Conservation (phyloP, 345 rosid species). For the Melaleuca quinquenervia region DNA sequence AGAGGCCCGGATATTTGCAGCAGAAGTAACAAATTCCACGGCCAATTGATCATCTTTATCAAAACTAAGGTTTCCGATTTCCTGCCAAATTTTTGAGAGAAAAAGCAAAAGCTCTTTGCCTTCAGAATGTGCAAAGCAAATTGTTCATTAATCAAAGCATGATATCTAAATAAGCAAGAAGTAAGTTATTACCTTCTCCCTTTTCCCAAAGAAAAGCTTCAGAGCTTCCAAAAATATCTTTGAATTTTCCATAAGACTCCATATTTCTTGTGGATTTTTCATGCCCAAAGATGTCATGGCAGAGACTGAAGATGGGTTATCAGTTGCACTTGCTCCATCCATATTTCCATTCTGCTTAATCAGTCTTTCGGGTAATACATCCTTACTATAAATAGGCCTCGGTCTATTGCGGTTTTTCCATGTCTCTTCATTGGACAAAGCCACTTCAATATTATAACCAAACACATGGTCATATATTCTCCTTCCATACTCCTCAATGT, state of each 20-base stretch:
- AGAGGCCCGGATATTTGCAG: conserved; percentile 94
- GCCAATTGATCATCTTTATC: conserved; percentile 99
- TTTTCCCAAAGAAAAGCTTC: conserved; percentile 57
- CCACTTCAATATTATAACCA: conserved; percentile 87
- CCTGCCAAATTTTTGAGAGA: conserved; percentile 28
- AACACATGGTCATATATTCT: conserved; percentile 96
- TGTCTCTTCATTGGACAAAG: conserved; percentile 89
- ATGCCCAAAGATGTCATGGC: conserved; percentile 82
- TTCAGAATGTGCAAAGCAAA: not conserved
- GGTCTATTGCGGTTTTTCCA: conserved; percentile 87
- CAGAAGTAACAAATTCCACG: conserved; percentile 94
- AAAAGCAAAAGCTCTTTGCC: not conserved
- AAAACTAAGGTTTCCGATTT: conserved; percentile 79
- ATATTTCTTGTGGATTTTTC: conserved; percentile 94
- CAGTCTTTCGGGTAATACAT: conserved; percentile 38
- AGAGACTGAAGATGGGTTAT: conserved; percentile 32
- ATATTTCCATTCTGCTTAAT: conserved; percentile 53
- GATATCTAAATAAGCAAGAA: not conserved
- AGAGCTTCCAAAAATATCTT: conserved; percentile 75
- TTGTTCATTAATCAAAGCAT: not conserved
- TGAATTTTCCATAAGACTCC: conserved; percentile 81
- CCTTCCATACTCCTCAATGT: conserved; percentile 72
- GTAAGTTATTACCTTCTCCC: conserved; percentile 51
- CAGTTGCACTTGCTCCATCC: conserved; percentile 26
- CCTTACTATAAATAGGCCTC: conserved; percentile 68